These are phyloP conservation scores for Suillus sp. DNA, from an alignment of 768 basidiomycete species.

Conservation along the genomic window DNA sequence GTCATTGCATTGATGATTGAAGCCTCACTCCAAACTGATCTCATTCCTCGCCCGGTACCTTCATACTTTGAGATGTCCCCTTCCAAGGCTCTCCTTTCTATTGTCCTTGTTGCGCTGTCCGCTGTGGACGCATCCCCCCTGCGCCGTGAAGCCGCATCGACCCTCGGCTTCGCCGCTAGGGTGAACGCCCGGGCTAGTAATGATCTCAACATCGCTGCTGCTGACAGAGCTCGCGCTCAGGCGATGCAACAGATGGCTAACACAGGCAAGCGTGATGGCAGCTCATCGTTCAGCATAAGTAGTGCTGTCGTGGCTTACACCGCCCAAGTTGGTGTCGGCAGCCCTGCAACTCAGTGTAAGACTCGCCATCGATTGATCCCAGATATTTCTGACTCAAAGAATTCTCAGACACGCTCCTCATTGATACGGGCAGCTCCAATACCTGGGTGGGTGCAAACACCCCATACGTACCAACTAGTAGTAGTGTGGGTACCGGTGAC, in stretches of 20 bases:
- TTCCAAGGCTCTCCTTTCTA: conserved; percentile 14
- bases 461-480: conserved; percentile 21
- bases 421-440: conserved; percentile 37
- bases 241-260: conserved; percentile 7
- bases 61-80: conserved; percentile 22
- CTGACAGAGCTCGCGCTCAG: conserved; percentile 26
- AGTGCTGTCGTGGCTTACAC: conserved; percentile 29
- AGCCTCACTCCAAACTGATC: conserved; percentile 9
- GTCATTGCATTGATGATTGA: background rate
- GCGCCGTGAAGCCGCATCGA: conserved; percentile 1
- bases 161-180: conserved; percentile 19
- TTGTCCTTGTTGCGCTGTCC: conserved; percentile 19
- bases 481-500: conserved; percentile 23
- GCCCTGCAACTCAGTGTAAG: conserved; percentile 31
- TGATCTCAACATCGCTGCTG: conserved; percentile 14
- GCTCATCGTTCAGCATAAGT: conserved; percentile 13
- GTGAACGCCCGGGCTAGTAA: conserved; percentile 14
- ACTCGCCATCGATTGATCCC: background rate
- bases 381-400: background rate
- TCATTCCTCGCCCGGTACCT: background rate
- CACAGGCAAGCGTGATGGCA: conserved; percentile 15
- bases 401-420: conserved; percentile 27
- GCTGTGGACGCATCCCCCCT: conserved; percentile 21
- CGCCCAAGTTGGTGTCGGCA: conserved; percentile 30
- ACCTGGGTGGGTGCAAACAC: conserved; percentile 34